A percentile compares a stretch with the other conserved stretches of the same genome.
phyloP scores from a whole-genome alignment of 306 rosid species.

The Cercis canadensis region DNA sequence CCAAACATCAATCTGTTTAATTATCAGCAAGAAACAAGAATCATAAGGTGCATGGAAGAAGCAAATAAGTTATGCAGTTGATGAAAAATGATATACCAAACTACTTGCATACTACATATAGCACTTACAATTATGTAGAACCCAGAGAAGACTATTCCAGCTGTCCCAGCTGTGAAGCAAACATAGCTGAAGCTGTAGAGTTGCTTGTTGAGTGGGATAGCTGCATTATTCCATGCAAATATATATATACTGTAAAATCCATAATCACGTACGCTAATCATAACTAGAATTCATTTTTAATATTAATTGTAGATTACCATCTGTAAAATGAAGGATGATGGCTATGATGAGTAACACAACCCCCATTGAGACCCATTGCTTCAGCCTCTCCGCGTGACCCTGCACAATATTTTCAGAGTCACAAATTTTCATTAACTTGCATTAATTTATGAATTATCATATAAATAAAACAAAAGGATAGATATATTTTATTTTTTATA shows the following conservation, averaged over 20 bases:
- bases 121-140: constrained; percentile 68
- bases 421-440: constrained; percentile 21
- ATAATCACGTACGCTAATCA: too few species aligned
- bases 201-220: constrained; percentile 89
- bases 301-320: constrained; percentile 50
- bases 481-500: neutral
- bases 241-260: neutral
- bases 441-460: too few species aligned
- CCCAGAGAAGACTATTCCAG: constrained; percentile 80
- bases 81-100: neutral
- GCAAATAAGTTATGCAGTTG: too few species aligned
- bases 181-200: constrained; percentile 89
- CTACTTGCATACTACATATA: too few species aligned
- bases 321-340: constrained; percentile 78
- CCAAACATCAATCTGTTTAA: constrained; percentile 78
- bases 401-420: constrained; percentile 36
- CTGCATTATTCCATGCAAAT: constrained; percentile 48
- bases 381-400: constrained; percentile 81
- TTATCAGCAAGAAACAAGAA: constrained; percentile 1
- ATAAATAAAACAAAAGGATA: too few species aligned
- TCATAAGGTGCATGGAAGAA: neutral
- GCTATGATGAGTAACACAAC: constrained; percentile 61
- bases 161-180: constrained; percentile 88
- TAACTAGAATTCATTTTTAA: neutral
- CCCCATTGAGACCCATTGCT: constrained; percentile 83